Conservation (phyloP, 2,329 filamentous ascomycete genomes). For the Fusarium tuaranense region DNA sequence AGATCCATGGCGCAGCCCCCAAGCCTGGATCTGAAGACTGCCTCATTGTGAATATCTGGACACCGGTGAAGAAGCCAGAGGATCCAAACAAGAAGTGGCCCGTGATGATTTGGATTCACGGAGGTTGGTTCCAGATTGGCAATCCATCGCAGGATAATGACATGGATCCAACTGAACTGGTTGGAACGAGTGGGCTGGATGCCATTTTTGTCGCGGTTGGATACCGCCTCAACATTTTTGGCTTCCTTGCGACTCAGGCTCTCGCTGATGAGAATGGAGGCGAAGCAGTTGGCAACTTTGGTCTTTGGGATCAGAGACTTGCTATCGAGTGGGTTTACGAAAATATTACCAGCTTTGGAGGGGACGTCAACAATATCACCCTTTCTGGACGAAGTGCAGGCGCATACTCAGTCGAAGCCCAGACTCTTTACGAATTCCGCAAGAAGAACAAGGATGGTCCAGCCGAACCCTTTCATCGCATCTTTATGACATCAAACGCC, state of each 20-base stretch:
- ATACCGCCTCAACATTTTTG: slow-evolving; percentile 59
- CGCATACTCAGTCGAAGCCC: slow-evolving; percentile 56
- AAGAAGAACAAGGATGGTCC: slow-evolving; percentile 15
- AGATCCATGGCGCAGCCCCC: slow-evolving; percentile 41
- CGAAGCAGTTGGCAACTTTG: slow-evolving; percentile 51
- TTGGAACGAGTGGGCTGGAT: slow-evolving; percentile 50
- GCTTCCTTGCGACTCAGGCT: slow-evolving; percentile 58
- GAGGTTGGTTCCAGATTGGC: slow-evolving; percentile 61
- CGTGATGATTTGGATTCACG: slow-evolving; percentile 53
- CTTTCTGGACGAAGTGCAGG: slow-evolving; percentile 58
- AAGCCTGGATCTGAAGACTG: slow-evolving; percentile 55
- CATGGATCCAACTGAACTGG: slow-evolving; percentile 57
- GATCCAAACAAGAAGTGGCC: slow-evolving; percentile 41
- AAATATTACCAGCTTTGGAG: slow-evolving; percentile 59
- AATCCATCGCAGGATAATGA: slow-evolving; percentile 55
- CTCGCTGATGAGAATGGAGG: slow-evolving; percentile 44
- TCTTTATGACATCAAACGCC: slow-evolving; percentile 59
- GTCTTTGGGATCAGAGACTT: slow-evolving; percentile 60
- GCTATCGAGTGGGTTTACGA: slow-evolving; percentile 64
- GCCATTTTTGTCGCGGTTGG: slow-evolving; percentile 59
- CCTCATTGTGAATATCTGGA: slow-evolving; percentile 60
- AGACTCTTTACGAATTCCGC: slow-evolving; percentile 53
- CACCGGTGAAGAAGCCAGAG: slow-evolving; percentile 46
- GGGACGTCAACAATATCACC: slow-evolving; percentile 59
- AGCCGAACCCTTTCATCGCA: slow-evolving; percentile 47